A percentile compares a stretch with the other conserved stretches of the same genome.
These are phyloP conservation scores for Metschnikowia proteae DNA, from an alignment of 805 yeast genomes.

Conservation along the genomic window DNA sequence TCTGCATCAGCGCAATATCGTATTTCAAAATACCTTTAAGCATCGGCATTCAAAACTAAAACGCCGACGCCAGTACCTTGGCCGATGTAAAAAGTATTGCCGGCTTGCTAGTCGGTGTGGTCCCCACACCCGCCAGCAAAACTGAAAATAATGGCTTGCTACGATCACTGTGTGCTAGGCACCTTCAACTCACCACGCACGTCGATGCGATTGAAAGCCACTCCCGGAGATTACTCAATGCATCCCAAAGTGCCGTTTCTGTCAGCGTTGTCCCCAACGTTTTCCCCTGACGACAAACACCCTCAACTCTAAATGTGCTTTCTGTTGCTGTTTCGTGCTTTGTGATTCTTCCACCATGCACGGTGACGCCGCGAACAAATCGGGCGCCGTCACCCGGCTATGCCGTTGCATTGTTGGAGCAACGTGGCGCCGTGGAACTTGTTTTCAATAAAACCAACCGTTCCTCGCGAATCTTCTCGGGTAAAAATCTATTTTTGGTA, in stretches of 20 bases:
- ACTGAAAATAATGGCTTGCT: background rate
- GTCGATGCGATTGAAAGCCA: background rate
- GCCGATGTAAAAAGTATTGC: too few species aligned
- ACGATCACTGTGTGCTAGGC: too few species aligned
- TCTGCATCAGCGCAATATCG: constrained; percentile 6
- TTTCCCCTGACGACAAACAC: background rate
- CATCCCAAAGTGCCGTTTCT: background rate
- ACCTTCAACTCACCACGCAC: background rate
- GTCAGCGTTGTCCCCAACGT: background rate
- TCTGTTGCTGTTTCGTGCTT: background rate
- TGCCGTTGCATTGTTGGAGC: background rate
- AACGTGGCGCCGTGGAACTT: background rate
- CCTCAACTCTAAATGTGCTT: background rate
- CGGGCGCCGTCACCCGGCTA: background rate
- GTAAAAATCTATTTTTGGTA: background rate
- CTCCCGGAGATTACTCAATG: background rate
- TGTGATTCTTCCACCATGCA: background rate
- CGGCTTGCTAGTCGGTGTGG: too few species aligned
- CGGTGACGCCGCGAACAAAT: background rate
- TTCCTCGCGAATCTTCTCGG: background rate
- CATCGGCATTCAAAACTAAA: constrained; percentile 2
- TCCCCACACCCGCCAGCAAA: too few species aligned
- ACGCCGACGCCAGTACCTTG: background rate
- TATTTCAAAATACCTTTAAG: background rate
- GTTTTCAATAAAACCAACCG: background rate